Evolutionary conservation across 2,329 filamentous ascomycete species (phyloP).

Genomic region (Juglanconis juglandina): DNA sequence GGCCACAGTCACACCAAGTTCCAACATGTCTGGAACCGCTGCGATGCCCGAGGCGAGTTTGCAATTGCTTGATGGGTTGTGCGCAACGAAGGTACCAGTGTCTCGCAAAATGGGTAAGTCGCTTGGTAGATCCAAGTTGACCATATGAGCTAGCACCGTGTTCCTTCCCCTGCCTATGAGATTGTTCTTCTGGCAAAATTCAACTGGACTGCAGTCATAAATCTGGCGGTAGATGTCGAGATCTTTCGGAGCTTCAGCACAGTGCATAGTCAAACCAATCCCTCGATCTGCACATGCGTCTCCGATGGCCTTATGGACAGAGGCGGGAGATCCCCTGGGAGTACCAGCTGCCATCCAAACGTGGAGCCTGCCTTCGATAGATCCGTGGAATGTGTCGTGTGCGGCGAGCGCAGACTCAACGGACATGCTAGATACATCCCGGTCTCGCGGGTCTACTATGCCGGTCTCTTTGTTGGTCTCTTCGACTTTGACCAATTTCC

Average conservation of each 20-base stretch:
- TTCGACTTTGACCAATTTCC: constrained; percentile 34
- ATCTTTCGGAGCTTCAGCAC: constrained; percentile 40
- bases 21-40: constrained; percentile 41
- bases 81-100: constrained; percentile 39
- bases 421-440: constrained; percentile 33
- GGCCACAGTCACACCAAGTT: constrained; percentile 40
- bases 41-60: constrained; percentile 51
- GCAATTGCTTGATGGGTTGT: constrained; percentile 49
- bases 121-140: constrained; percentile 37
- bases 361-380: constrained; percentile 37
- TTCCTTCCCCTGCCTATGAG: constrained; percentile 36
- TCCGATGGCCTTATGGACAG: constrained; percentile 38
- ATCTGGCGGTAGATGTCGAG: constrained; percentile 33
- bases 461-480: constrained; percentile 31
- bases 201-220: constrained; percentile 40
- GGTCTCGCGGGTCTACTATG: constrained; percentile 34
- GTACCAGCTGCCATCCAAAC: constrained; percentile 47
- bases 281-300: constrained; percentile 33
- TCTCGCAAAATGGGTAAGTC: too few species aligned
- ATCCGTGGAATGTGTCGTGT: constrained; percentile 22
- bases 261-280: constrained; percentile 46
- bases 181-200: constrained; percentile 36
- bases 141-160: constrained; percentile 51
- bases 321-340: constrained; percentile 39
- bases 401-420: constrained; percentile 30